Evolutionary conservation across 805 yeast genomes (phyloP).

Genomic region (Barnettozyma botsteinii): DNA sequence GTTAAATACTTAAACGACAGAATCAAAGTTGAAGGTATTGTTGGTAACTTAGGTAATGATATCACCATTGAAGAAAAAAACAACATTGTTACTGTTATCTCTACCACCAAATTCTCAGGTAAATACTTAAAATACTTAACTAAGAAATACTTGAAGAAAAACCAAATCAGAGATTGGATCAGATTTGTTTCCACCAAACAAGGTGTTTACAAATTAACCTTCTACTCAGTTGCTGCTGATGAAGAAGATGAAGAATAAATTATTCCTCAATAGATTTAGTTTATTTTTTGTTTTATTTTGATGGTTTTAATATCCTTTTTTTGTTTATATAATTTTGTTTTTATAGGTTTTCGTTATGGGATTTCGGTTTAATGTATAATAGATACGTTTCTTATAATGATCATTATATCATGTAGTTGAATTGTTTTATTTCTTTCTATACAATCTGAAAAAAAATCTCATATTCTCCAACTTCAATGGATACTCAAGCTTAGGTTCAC

Average conservation of each 20-base stretch:
- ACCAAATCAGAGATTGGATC: conserved; percentile 99
- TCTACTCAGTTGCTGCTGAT: conserved; percentile 97
- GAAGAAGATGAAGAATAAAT: conserved; percentile 92
- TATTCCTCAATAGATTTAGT: conserved; percentile 9
- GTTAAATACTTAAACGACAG: conserved; percentile 97
- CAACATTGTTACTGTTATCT: conserved; percentile 81
- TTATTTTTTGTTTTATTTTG: not conserved
- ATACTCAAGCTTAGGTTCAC: conserved; percentile 47
- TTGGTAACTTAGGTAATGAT: conserved; percentile 95
- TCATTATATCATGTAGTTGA: conserved; percentile 1
- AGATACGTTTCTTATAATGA: conserved; percentile 14
- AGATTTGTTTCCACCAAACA: conserved; percentile 95
- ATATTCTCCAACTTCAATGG: conserved; percentile 74
- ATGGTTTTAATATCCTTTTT: conserved; percentile 4
- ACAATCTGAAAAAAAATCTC: conserved; percentile 79
- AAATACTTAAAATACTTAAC: conserved; percentile 99
- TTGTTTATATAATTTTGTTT: conserved; percentile 14
- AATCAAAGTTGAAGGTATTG: conserved; percentile 96
- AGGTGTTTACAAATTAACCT: conserved; percentile 94
- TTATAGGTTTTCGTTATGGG: conserved; percentile 16
- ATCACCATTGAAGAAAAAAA: conserved; percentile 86
- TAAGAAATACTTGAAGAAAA: conserved; percentile 99
- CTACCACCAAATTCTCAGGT: conserved; percentile 97
- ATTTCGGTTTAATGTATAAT: conserved; percentile 17
- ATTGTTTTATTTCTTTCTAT: conserved; percentile 41